Evolutionary conservation across 768 basidiomycete species (phyloP).

Genomic region (Mrakia frigida): DNA sequence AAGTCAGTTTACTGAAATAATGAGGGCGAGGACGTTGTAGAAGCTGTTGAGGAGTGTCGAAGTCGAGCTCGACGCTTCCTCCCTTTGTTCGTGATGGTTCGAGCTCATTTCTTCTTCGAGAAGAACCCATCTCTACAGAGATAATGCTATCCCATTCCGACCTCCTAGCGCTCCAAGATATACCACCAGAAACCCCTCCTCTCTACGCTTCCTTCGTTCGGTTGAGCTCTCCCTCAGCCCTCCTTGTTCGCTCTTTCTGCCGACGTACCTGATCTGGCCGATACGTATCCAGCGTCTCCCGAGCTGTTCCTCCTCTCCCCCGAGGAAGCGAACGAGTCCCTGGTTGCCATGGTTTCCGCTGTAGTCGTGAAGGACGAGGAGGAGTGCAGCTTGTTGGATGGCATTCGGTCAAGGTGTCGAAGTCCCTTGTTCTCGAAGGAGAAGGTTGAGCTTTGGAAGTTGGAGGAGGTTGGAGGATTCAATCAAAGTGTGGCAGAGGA

Average conservation of each 20-base stretch:
- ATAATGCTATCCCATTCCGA: no score
- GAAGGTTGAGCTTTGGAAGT: no score
- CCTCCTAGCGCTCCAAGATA: neutral
- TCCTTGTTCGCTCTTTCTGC: neutral
- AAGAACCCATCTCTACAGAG: no score
- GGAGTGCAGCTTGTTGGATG: neutral
- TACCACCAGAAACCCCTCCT: neutral
- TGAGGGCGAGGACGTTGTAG: neutral
- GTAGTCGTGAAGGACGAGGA: neutral
- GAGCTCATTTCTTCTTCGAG: no score
- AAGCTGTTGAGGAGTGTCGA: no score
- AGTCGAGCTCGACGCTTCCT: no score
- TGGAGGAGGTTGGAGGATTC: no score
- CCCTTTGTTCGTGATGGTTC: no score
- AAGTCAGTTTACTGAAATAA: neutral
- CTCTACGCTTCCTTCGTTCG: neutral
- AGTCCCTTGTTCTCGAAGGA: no score
- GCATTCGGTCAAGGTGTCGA: no score
- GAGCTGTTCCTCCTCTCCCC: neutral
- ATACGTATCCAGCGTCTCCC: slow-evolving; percentile 4
- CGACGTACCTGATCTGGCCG: neutral
- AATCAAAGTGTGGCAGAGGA: no score
- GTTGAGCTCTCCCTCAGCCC: neutral
- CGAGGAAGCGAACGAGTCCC: neutral
- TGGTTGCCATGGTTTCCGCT: neutral